Base-by-base conservation (phyloP, 139 green algal species). In the Parachlorella kessleri region DNA sequence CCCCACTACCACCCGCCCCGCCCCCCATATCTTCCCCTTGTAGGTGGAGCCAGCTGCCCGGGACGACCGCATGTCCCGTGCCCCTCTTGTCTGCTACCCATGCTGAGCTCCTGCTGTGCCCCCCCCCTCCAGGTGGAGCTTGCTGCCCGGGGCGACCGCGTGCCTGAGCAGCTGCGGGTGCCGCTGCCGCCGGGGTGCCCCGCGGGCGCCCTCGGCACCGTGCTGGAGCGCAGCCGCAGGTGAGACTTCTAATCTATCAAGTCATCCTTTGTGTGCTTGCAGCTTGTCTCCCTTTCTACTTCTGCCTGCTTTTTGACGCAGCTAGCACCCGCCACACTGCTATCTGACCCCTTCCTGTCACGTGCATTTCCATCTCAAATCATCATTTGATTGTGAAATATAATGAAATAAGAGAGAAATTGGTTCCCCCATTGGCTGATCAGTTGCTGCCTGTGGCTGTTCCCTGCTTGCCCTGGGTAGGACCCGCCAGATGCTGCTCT, bases 171-270 rank as follows among this genome's bases (percentile, higher is more conserved):
- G 1, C 9, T 82, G 63, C 32, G 55, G 18, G 40, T 78, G 5
- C 35, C 2, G 40, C 63, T 26, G 35, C 59, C n/a, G 33, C 78
- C 4, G 66, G 66, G 63, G 33, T n/a, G n/a, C n/a, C 38, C 42
- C 28, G 39, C 39, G 70, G 21, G 35, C 14, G 81, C 77, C 0
- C 84, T 96, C 72, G 88, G 81, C 21, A 75, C 77, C 7, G 91
- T 95, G 65, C 84, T 98, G 79, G 90, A 96, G 83, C 87, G 92
- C 67, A 94, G 84, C 42, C 79, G 93, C 23, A 78, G 37, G 72
- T 63, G 38, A 38, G 72, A 28, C 14, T 18, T 1, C 48, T n/a
- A n/a, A n/a, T n/a, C n/a, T n/a, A 18, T 59, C 48, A 59, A 28
- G 48, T 28, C 14, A 59, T 59, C 21, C 14, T 18, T 59, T 14